Evolutionary conservation across 768 basidiomycete genomes (phyloP).

Genomic region (Suillus subaureus): DNA sequence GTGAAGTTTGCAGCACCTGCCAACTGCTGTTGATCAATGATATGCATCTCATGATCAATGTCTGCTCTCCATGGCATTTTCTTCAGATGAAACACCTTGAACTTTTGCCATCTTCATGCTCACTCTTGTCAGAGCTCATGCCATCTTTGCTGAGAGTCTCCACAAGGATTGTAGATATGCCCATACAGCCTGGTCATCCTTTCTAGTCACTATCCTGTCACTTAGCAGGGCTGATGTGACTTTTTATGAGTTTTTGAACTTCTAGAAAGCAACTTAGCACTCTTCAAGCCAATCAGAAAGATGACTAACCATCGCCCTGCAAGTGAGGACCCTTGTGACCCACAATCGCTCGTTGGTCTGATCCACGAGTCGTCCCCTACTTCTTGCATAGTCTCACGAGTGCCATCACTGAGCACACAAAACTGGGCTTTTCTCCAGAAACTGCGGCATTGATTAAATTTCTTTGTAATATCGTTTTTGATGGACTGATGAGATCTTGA

Average conservation of each 20-base stretch:
- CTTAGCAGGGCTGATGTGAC: neutral
- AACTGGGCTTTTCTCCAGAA: neutral
- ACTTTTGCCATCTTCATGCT: conserved; percentile 1
- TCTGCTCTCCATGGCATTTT: neutral
- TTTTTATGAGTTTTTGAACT: neutral
- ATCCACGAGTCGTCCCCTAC: neutral
- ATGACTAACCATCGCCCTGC: neutral
- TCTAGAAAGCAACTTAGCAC: neutral
- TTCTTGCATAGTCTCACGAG: neutral
- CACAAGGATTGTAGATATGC: neutral
- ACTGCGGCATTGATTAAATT: neutral
- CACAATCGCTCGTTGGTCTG: neutral
- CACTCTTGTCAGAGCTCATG: conserved; percentile 10
- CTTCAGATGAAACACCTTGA: neutral
- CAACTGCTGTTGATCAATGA: neutral
- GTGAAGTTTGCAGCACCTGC: neutral
- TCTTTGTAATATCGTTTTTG: neutral
- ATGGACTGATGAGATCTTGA: neutral
- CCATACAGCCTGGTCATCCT: neutral
- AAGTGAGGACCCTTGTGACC: neutral
- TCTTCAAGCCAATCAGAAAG: neutral
- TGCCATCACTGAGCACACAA: neutral
- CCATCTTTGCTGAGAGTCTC: conserved; percentile 4
- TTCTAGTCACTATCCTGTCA: neutral
- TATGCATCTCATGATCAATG: neutral